phyloP scores from a whole-genome alignment of 495 filamentous ascomycete genomes.

The Podospora conica region DNA sequence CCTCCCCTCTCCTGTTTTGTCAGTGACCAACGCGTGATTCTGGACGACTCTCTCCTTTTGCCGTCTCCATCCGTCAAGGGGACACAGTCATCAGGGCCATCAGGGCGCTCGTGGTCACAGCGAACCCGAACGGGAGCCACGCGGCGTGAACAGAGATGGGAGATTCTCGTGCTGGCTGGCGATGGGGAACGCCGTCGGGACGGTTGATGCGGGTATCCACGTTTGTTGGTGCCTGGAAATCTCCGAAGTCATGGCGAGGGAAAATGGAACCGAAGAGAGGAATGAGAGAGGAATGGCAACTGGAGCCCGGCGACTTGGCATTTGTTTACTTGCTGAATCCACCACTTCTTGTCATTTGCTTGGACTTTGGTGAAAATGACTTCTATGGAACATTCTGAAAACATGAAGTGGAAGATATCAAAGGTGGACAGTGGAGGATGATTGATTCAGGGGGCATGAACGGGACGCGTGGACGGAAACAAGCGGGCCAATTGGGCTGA shows the following conservation, averaged over 20 bases:
- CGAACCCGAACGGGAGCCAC: not conserved
- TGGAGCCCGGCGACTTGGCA: not conserved
- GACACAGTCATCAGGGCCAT: not conserved
- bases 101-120: not conserved
- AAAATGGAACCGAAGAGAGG: not conserved
- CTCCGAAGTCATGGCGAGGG: not conserved
- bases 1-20: not conserved
- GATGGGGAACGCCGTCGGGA: not conserved
- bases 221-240: not conserved
- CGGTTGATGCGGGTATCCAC: slow-evolving; percentile 3
- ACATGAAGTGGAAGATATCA: not conserved
- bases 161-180: not conserved
- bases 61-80: not conserved
- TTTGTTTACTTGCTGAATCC: too few species aligned
- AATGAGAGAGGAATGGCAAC: not conserved
- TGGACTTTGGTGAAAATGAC: not conserved
- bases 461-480: not conserved
- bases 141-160: not conserved
- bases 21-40: not conserved
- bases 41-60: not conserved
- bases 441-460: not conserved
- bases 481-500: not conserved
- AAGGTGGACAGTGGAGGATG: not conserved
- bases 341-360: not conserved
- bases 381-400: not conserved